Evolutionary conservation across 1,284 basidiomycete genomes (phyloP), one percentile per base, ranked within the genome.

Genomic region (Uromyces viciae-fabae): DNA sequence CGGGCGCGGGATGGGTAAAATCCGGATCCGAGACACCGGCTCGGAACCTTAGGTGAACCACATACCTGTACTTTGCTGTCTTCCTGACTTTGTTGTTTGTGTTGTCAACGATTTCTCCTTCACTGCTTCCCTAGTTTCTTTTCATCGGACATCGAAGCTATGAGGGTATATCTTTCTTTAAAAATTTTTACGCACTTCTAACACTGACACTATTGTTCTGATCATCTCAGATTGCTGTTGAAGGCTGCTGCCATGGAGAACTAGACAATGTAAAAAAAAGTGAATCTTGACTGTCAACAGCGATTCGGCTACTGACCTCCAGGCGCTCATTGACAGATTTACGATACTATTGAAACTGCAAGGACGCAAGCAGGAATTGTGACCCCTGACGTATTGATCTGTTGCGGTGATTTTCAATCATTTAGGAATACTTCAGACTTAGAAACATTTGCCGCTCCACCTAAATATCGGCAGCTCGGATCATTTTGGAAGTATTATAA

Each of bases 231-330:
- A 88, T 98, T 81, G 95, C 95, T 15, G 89, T 98, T 38, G 92
- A 98, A 88, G 97, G 97, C 11, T 99, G 96, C 88, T 94, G 93
- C 84, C 96, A 99, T 85, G 97, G 86, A 52, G 85, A 85, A 82
- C 83, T 86, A n/a, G 86, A 86, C 77, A 76, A 79, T 40, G 78
- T 80, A 36, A 69, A 46, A 15, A 76, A 58, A 33, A 40, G 33
- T 52, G 95, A 71, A 90, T 91, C 83, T 49, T 49, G 46, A 90
- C 97, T 15, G 91, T 93, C 85, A 89, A 90, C 11, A 81, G 77
- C 62, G 42, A 76, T n/a, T 28, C 14, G 28, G 28, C 11, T 11
- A 60, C 56, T 60, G 25, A 60, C 28, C 56, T 60, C 28, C 28
- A 33, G 31, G 38, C 4, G 9, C 36, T 49, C 56, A 49, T 43